Conservation (phyloP, 75 land plant genomes). For the Pinus tabuliformis region DNA sequence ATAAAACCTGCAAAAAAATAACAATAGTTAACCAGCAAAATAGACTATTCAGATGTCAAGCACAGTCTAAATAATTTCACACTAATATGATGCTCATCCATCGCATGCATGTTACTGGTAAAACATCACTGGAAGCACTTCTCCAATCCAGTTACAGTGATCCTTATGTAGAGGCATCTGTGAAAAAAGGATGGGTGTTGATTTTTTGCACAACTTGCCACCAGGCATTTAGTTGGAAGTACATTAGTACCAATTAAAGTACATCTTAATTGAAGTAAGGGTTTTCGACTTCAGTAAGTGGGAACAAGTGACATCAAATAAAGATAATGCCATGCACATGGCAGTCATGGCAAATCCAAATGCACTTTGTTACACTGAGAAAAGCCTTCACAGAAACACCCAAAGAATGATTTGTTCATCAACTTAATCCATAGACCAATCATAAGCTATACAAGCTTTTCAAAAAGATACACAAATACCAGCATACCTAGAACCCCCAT, state of each 20-base stretch:
- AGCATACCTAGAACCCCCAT: not conserved
- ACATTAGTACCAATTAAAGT: not conserved
- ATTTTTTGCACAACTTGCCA: not conserved
- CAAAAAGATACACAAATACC: too few relatives aligned
- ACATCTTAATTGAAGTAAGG: not conserved
- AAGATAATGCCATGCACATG: not conserved
- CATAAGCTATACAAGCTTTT: too few relatives aligned
- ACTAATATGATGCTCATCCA: not conserved
- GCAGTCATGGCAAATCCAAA: not conserved
- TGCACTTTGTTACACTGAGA: not conserved
- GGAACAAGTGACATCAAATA: not conserved
- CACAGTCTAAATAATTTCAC: not conserved
- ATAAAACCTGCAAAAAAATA: slow-evolving; percentile 47
- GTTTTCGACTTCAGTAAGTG: not conserved
- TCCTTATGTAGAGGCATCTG: not conserved
- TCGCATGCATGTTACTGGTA: not conserved
- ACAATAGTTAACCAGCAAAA: not conserved
- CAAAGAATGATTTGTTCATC: slow-evolving; percentile 1
- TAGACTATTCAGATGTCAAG: not conserved
- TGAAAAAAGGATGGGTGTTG: not conserved
- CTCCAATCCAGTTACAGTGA: not conserved
- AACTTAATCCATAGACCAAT: not conserved
- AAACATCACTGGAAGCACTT: not conserved
- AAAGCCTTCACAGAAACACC: not conserved
- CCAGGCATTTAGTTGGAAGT: not conserved